These are phyloP conservation scores for Pyrenochaeta sp. DNA, from an alignment of 2,329 filamentous ascomycete genomes.

Conservation along the genomic window DNA sequence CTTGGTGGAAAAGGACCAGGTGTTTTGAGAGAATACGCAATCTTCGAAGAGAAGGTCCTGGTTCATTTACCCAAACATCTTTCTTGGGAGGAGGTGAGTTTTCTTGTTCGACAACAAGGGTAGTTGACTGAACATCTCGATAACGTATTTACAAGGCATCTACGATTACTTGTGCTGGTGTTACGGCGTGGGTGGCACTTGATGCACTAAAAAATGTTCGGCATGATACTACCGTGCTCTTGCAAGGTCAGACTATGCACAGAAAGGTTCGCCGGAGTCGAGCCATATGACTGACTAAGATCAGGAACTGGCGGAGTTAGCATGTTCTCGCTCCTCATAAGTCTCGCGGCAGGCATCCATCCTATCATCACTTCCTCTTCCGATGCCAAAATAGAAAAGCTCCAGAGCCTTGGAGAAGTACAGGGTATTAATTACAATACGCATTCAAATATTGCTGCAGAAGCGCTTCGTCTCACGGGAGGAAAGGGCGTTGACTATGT, in stretches of 20 bases:
- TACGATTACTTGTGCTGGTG: conserved; percentile 30
- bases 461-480: conserved; percentile 57
- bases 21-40: conserved; percentile 31
- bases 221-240: conserved; percentile 17
- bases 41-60: conserved; percentile 33
- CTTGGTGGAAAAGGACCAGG: conserved; percentile 21
- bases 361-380: conserved; percentile 68
- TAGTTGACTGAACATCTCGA: background rate
- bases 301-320: conserved; percentile 53
- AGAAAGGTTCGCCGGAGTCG: no score
- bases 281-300: background rate
- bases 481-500: conserved; percentile 54
- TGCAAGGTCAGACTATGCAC: conserved; percentile 27
- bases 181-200: conserved; percentile 34
- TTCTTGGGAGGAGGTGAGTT: conserved; percentile 36
- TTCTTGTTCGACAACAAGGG: background rate
- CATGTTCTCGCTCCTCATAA: conserved; percentile 38
- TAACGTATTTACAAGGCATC: conserved; percentile 14
- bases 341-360: conserved; percentile 32
- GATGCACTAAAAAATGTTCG: conserved; percentile 16
- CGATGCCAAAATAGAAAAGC: conserved; percentile 57
- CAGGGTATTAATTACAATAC: conserved; percentile 66
- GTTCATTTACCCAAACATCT: conserved; percentile 30
- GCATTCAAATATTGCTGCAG: conserved; percentile 61
- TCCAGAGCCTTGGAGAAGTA: conserved; percentile 49